Conservation (phyloP, 1,284 basidiomycete species). For the Ganoderma lingzhi region DNA sequence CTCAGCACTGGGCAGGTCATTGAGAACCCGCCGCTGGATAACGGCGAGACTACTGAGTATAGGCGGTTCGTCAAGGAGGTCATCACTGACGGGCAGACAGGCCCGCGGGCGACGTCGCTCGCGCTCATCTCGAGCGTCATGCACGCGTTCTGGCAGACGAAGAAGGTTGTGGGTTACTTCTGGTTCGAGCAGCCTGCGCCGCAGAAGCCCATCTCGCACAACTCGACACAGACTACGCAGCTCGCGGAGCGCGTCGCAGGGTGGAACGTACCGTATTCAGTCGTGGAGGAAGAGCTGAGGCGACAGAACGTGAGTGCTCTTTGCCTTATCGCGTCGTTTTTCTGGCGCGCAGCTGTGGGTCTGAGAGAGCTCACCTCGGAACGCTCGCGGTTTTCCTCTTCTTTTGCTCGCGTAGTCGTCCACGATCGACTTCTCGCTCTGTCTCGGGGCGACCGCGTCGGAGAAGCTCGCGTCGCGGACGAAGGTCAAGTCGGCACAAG, state of each 20-base stretch:
- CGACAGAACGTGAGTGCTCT: constrained; percentile 87
- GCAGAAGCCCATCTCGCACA: constrained; percentile 71
- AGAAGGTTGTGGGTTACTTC: constrained; percentile 75
- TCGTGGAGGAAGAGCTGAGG: constrained; percentile 95
- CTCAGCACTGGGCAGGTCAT: constrained; percentile 86
- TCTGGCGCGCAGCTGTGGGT: constrained; percentile 20
- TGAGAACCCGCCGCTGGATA: constrained; percentile 92
- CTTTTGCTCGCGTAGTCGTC: constrained; percentile 66
- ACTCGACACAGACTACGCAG: constrained; percentile 81
- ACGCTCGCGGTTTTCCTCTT: constrained; percentile 4
- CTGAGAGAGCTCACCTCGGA: constrained; percentile 26
- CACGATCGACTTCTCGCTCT: constrained; percentile 97
- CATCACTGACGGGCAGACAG: constrained; percentile 91
- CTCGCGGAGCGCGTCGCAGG: constrained; percentile 88
- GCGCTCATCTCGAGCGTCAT: constrained; percentile 84
- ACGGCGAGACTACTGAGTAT: constrained; percentile 95
- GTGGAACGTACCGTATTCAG: constrained; percentile 91
- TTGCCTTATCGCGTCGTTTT: constrained; percentile 12
- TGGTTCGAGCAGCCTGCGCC: constrained; percentile 75
- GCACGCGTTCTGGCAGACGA: constrained; percentile 82
- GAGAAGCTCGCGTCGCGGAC: constrained; percentile 85
- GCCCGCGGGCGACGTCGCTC: constrained; percentile 90
- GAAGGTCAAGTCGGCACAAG: constrained; percentile 58
- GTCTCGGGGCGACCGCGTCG: constrained; percentile 88
- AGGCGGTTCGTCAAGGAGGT: constrained; percentile 94